Base-by-base conservation (phyloP, 306 rosid species). In the Cicer cuneatum region DNA sequence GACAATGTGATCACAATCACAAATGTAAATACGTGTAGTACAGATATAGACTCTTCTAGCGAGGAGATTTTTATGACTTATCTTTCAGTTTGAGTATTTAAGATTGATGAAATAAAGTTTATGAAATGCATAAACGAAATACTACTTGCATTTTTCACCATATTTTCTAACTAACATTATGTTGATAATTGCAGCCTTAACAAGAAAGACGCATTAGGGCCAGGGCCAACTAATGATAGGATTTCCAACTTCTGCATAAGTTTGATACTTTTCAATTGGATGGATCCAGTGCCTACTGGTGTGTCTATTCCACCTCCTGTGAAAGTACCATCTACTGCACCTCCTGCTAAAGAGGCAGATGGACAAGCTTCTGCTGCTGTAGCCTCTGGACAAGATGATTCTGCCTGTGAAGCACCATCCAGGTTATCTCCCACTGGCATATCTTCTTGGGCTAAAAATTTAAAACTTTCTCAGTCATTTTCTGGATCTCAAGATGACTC, bases 401-500 rank as follows among this genome's bases (percentile, higher is more conserved):
- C 86, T 69, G 58, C 86, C 5, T 81, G 8, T 10, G 91, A 75
- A 78, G 82, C 24, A 8, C 82, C 92, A 51, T 51, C 96, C 60
- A 87, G 33, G 79, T 71, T 46, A 57, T 85, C 90, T 84, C 41
- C 97, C 62, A 64, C 90, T 15, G 89, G 89, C 65, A 56, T 92
- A 81, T 83, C 99, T 35, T 87, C 98, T 65, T 92, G 99, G 98
- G 93, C 97, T 54, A 95, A 84, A 80, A 93, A 66, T 82, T 83
- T 95, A 89, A 90, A 85, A 84, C 78, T 92, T 79, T 79, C 95
- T 45, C 96, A 87, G 83, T 79, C 97, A 74, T 81, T 81, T 77
- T 81, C 87, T 51, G 79, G 89, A 49, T 56, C 90, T 10, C 93
- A 85, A 73, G 98, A 90, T 35, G 96, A 83, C 16, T 69, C 95